phyloP scores from a whole-genome alignment of 176 grass and related monocot species.

The Cymbopogon citratus region DNA sequence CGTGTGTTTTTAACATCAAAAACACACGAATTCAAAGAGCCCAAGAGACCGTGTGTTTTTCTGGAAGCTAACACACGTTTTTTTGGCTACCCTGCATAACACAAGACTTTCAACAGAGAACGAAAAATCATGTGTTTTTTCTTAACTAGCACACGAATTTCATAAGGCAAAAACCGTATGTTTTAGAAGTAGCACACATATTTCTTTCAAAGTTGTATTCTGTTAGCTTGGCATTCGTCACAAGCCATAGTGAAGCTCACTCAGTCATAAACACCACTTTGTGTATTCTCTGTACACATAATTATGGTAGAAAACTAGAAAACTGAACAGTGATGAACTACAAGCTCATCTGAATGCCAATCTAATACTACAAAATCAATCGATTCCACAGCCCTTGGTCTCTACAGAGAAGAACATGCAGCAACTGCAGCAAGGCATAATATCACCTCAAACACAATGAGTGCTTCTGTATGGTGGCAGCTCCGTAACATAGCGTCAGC shows the following conservation, averaged over 20 bases:
- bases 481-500: slow-evolving; percentile 48
- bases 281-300: neutral
- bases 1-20: no score
- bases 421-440: slow-evolving; percentile 48
- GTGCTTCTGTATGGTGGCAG: slow-evolving; percentile 62
- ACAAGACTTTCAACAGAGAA: no score
- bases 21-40: no score
- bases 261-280: no score
- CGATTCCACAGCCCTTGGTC: slow-evolving; percentile 52
- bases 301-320: neutral
- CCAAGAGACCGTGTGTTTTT: no score
- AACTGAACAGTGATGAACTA: neutral
- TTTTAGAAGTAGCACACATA: no score
- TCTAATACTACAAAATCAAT: slow-evolving; percentile 14
- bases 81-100: no score
- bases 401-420: slow-evolving; percentile 62
- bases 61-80: no score
- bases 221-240: neutral
- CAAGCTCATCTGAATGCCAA: neutral
- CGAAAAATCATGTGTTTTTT: no score
- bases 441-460: slow-evolving; percentile 60
- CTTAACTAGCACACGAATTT: no score
- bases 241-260: neutral
- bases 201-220: no score
- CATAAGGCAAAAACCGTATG: no score